These are phyloP conservation scores for Petasospora fabianii DNA, from an alignment of 1,139 yeast genomes.

Conservation along the genomic window DNA sequence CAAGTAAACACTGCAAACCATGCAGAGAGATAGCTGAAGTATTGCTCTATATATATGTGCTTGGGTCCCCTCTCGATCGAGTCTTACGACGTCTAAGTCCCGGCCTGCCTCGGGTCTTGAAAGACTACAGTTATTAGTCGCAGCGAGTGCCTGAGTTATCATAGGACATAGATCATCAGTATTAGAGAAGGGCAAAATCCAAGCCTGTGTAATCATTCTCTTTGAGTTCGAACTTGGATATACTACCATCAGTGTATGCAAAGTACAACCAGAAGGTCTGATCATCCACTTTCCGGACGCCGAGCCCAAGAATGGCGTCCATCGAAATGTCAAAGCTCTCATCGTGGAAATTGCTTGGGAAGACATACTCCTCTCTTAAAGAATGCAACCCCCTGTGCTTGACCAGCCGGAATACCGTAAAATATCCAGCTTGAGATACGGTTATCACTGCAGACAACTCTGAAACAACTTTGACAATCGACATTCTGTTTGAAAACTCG, in stretches of 20 bases:
- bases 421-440: constrained; percentile 58
- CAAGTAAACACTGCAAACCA: too few relatives aligned
- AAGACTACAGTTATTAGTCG: too few relatives aligned
- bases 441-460: constrained; percentile 51
- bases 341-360: neutral
- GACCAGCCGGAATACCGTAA: constrained; percentile 55
- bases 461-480: constrained; percentile 49
- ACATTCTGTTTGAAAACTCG: constrained; percentile 49
- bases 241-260: constrained; percentile 6
- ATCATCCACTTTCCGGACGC: constrained; percentile 4
- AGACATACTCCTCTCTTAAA: constrained; percentile 52
- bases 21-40: too few relatives aligned
- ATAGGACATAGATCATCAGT: too few relatives aligned
- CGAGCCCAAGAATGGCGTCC: constrained; percentile 8
- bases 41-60: too few relatives aligned
- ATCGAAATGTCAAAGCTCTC: neutral
- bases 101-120: too few relatives aligned
- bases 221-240: constrained; percentile 6
- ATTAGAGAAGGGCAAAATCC: too few relatives aligned
- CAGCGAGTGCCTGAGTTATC: too few relatives aligned
- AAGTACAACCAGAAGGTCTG: constrained; percentile 8
- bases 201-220: too few relatives aligned
- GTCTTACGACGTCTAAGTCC: too few relatives aligned
- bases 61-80: too few relatives aligned
- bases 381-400: constrained; percentile 52